Evolutionary conservation across 352 stramenopile species (phyloP).

Genomic region (Phytophthora agathidicida): DNA sequence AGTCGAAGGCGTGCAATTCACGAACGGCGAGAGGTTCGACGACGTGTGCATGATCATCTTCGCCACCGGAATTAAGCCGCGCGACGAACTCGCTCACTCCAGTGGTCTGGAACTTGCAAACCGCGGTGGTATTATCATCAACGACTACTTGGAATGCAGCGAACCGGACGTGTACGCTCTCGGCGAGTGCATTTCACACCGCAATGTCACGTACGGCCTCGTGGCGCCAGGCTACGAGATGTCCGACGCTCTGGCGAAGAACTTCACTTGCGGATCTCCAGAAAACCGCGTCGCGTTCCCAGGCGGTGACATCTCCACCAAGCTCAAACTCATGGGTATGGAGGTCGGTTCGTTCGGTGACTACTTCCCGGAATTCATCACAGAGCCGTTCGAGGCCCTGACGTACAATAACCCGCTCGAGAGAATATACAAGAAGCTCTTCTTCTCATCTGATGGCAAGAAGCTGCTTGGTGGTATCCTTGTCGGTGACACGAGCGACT

Average conservation of each 20-base stretch:
- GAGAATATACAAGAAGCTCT: constrained; percentile 93
- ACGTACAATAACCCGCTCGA: constrained; percentile 92
- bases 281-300: constrained; percentile 65
- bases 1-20: constrained; percentile 80
- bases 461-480: constrained; percentile 88
- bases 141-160: constrained; percentile 86
- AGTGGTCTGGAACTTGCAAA: constrained; percentile 74
- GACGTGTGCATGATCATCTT: constrained; percentile 94
- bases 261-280: constrained; percentile 46
- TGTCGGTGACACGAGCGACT: constrained; percentile 92
- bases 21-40: constrained; percentile 75
- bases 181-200: constrained; percentile 91
- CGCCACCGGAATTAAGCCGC: constrained; percentile 90
- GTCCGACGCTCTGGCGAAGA: constrained; percentile 88
- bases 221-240: constrained; percentile 93
- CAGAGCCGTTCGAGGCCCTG: constrained; percentile 69
- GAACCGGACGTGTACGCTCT: constrained; percentile 85
- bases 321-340: constrained; percentile 94
- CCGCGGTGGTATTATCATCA: constrained; percentile 90
- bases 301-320: constrained; percentile 91
- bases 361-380: constrained; percentile 75
- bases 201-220: constrained; percentile 93
- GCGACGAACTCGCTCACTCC: constrained; percentile 85
- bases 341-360: constrained; percentile 93
- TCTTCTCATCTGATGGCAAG: constrained; percentile 88